These are phyloP conservation scores for Kickxella alabastrina DNA, from an alignment of 192 early-diverging fungal species.

Conservation along the genomic window DNA sequence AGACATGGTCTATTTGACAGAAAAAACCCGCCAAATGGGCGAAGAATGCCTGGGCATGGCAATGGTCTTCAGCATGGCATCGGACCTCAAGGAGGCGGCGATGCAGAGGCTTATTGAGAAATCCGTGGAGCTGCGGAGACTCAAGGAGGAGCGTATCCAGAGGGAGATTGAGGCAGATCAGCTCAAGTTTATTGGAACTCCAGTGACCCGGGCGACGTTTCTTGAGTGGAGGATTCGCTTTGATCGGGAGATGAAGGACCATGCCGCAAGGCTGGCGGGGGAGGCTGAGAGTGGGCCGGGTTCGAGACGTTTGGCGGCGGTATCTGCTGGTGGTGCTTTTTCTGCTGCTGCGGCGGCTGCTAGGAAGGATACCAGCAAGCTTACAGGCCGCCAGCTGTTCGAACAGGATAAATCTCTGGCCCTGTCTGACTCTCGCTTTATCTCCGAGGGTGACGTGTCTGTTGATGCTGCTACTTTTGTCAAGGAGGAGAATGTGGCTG, in stretches of 20 bases:
- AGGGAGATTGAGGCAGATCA: conserved; percentile 72
- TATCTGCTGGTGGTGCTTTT: no score
- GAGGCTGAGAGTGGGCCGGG: conserved; percentile 46
- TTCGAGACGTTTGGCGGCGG: no score
- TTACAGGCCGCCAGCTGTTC: conserved; percentile 84
- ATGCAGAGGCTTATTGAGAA: conserved; percentile 58
- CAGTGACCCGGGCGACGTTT: conserved; percentile 75
- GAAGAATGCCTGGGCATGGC: conserved; percentile 85
- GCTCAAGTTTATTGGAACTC: conserved; percentile 74
- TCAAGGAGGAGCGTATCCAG: conserved; percentile 52
- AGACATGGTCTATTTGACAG: conserved; percentile 41
- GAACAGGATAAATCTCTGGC: conserved; percentile 85
- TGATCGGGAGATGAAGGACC: conserved; percentile 62
- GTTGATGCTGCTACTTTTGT: conserved; percentile 78
- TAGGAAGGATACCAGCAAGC: conserved; percentile 48
- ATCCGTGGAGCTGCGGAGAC: conserved; percentile 49
- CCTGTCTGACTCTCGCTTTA: conserved; percentile 71
- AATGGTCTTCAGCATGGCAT: conserved; percentile 84
- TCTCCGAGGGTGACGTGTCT: conserved; percentile 82
- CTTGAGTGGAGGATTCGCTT: conserved; percentile 76
- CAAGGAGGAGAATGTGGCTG: conserved; percentile 54
- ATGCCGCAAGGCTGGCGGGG: conserved; percentile 41
- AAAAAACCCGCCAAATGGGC: conserved; percentile 25
- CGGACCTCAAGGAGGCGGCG: conserved; percentile 69
- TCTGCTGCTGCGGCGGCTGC: no score